phyloP scores from a whole-genome alignment of 2,329 filamentous ascomycete genomes.

The Fusarium caatingaense region DNA sequence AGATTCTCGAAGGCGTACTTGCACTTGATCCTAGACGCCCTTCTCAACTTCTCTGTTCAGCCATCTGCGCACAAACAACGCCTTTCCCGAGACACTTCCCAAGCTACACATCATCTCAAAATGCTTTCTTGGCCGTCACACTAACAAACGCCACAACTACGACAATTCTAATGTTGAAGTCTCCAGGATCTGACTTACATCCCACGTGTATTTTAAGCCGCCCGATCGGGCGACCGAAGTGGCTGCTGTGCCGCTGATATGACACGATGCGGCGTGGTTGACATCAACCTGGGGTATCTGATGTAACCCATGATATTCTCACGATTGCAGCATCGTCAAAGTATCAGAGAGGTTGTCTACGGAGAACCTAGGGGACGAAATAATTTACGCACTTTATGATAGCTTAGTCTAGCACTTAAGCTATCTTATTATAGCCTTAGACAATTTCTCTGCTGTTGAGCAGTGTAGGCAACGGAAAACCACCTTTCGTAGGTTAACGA shows the following conservation, averaged over 20 bases:
- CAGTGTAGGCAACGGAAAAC: no score
- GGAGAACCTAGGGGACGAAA: neutral
- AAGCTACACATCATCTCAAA: neutral
- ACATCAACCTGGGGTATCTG: neutral
- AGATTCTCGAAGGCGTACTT: neutral
- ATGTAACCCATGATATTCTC: neutral
- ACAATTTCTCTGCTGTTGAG: no score
- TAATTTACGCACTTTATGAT: rapidly evolving
- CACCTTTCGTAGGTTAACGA: no score
- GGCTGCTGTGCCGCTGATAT: constrained; percentile 7
- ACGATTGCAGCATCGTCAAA: neutral
- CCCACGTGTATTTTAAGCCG: constrained; percentile 34
- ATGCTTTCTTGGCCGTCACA: constrained; percentile 2
- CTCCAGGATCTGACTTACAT: constrained; percentile 8
- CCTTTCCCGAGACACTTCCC: neutral
- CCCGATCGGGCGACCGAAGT: constrained; percentile 42
- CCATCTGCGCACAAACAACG: no score
- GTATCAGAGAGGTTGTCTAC: no score
- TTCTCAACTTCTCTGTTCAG: neutral
- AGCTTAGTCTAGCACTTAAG: neutral
- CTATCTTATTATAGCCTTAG: no score
- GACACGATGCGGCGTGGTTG: neutral
- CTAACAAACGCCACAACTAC: constrained; percentile 14
- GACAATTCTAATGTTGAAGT: neutral
- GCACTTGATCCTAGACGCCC: no score